phyloP scores from a whole-genome alignment of 345 rosid genomes.

The Leavenworthia alabamica region DNA sequence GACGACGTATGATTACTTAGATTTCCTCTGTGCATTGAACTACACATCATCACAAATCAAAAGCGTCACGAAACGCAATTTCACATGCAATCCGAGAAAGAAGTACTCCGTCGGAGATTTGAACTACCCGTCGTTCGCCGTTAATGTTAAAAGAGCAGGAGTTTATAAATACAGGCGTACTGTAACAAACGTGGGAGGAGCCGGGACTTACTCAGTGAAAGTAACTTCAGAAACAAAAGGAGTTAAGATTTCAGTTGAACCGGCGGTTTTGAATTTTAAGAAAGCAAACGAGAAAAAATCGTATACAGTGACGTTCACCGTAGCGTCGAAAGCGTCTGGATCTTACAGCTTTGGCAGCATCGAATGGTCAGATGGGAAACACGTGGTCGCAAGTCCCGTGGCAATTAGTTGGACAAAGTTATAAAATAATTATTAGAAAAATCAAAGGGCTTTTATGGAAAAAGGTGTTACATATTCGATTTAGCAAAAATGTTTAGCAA shows the following conservation, averaged over 20 bases:
- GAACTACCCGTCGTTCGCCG: constrained; percentile 81
- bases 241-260: constrained; percentile 60
- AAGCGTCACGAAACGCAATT: constrained; percentile 39
- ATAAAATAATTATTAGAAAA: constrained; percentile 12
- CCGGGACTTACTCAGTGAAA: constrained; percentile 51
- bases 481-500: constrained; percentile 23
- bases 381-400: constrained; percentile 71
- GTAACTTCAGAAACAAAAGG: constrained; percentile 32
- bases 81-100: constrained; percentile 45
- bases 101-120: constrained; percentile 41
- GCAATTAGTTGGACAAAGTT: constrained; percentile 67
- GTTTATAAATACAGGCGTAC: constrained; percentile 55
- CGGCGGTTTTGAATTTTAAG: constrained; percentile 48
- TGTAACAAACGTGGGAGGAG: constrained; percentile 62
- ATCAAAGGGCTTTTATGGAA: neutral
- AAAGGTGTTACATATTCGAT: constrained; percentile 7
- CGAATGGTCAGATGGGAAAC: constrained; percentile 76
- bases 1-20: constrained; percentile 52
- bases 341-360: constrained; percentile 49
- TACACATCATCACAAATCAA: constrained; percentile 48
- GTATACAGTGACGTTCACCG: constrained; percentile 62
- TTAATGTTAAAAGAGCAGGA: constrained; percentile 31
- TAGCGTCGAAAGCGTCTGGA: constrained; percentile 32
- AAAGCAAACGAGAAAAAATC: constrained; percentile 57
- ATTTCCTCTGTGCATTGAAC: constrained; percentile 68